These are phyloP conservation scores for Boletellus dicymbophilus DNA, from an alignment of 1,284 basidiomycete species.

Conservation along the genomic window DNA sequence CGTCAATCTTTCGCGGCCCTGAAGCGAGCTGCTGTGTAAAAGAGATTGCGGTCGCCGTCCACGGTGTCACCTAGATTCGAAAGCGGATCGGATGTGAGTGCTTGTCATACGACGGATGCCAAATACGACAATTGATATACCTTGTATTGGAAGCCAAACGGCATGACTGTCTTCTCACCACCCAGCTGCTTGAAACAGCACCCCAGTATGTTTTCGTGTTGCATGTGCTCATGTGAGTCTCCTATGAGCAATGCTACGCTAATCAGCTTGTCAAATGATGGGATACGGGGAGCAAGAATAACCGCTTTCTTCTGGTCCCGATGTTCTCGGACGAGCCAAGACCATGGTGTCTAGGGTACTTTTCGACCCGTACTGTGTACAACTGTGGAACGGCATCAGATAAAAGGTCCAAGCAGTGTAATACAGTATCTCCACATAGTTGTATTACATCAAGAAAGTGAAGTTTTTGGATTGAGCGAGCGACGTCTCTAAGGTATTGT, in stretches of 20 bases:
- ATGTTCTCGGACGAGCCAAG: conserved; percentile 10
- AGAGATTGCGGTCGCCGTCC: conserved; percentile 3
- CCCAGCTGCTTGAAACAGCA: conserved; percentile 4
- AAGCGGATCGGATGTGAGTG: conserved; percentile 17
- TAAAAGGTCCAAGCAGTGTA: conserved; percentile 7
- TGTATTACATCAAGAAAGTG: conserved; percentile 22
- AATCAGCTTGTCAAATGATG: conserved; percentile 6
- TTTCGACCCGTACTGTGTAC: conserved; percentile 14
- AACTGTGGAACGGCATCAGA: conserved; percentile 9
- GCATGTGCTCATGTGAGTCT: conserved; percentile 1
- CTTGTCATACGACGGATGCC: conserved; percentile 17
- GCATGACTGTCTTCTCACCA: conserved; percentile 17
- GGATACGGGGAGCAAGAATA: conserved; percentile 5
- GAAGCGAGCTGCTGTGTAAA: conserved; percentile 12
- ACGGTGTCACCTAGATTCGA: conserved; percentile 4
- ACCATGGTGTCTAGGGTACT: conserved; percentile 18
- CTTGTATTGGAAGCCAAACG: conserved; percentile 29
- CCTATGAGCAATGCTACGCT: conserved; percentile 1
- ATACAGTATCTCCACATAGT: conserved; percentile 23
- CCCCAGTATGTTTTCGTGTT: conserved; percentile 1
- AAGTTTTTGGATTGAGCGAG: too few species aligned
- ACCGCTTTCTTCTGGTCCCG: conserved; percentile 1
- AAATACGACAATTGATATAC: conserved; percentile 26
- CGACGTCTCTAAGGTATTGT: too few species aligned
- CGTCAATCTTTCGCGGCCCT: conserved; percentile 28